phyloP scores from a whole-genome alignment of 2,329 filamentous ascomycete species.

The Phymatotrichopsis omnivora region DNA sequence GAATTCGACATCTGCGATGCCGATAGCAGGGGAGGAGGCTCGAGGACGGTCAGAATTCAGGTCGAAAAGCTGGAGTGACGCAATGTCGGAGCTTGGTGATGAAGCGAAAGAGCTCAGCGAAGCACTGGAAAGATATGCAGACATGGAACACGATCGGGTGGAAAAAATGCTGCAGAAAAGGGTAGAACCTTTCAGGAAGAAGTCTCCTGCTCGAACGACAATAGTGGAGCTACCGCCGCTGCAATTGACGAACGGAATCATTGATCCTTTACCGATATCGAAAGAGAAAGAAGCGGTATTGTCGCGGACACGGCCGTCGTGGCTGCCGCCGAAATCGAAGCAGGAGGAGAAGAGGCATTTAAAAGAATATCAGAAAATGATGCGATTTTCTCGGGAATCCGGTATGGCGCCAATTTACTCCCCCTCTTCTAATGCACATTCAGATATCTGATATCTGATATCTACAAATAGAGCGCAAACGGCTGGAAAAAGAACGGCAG shows the following conservation, averaged over 20 bases:
- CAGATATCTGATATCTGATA: slow-evolving; percentile 6
- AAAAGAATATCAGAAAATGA: slow-evolving; percentile 76
- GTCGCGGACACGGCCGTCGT: slow-evolving; percentile 68
- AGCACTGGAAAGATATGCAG: slow-evolving; percentile 68
- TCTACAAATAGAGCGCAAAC: slow-evolving; percentile 35
- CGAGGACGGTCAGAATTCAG: slow-evolving; percentile 40
- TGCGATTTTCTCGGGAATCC: slow-evolving; percentile 46
- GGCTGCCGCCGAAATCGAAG: slow-evolving; percentile 78
- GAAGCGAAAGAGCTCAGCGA: slow-evolving; percentile 68
- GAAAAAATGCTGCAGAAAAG: slow-evolving; percentile 42
- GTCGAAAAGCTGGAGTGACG: slow-evolving; percentile 65
- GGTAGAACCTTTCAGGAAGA: slow-evolving; percentile 14
- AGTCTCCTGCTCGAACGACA: slow-evolving; percentile 42
- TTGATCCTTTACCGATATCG: slow-evolving; percentile 71
- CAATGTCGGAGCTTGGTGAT: slow-evolving; percentile 55
- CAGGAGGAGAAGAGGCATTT: slow-evolving; percentile 85
- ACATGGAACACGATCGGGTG: slow-evolving; percentile 43
- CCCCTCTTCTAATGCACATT: neutral
- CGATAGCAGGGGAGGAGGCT: slow-evolving; percentile 10
- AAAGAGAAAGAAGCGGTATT: slow-evolving; percentile 80
- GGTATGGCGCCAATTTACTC: slow-evolving; percentile 35
- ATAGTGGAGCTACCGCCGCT: slow-evolving; percentile 47
- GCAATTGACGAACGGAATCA: slow-evolving; percentile 67
- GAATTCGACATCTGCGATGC: slow-evolving; percentile 22
- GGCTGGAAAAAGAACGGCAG: slow-evolving; percentile 36